phyloP scores from a whole-genome alignment of 345 rosid genomes.

The Brassica rapa region DNA sequence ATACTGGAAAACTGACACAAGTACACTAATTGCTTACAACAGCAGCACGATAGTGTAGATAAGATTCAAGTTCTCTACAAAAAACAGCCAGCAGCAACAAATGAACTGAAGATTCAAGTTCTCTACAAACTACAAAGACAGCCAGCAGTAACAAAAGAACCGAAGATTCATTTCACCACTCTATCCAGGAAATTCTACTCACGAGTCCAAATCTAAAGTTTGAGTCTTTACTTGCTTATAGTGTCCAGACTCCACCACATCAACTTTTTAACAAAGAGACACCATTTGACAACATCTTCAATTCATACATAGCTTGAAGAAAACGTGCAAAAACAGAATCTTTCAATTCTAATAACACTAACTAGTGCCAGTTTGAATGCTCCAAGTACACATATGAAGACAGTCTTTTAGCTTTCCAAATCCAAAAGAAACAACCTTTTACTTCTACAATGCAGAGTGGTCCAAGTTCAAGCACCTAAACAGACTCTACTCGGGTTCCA shows the following conservation, averaged over 20 bases:
- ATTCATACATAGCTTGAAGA: not conserved
- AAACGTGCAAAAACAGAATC: not conserved
- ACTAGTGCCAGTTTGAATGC: not conserved
- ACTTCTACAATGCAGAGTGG: not conserved
- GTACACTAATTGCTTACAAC: not conserved
- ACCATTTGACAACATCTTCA: not conserved
- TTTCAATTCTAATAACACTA: not conserved
- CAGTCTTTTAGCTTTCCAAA: not conserved
- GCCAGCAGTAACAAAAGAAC: not conserved
- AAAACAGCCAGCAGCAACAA: not conserved
- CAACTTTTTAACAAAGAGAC: not conserved
- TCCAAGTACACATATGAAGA: conserved; percentile 1
- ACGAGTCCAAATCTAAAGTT: not conserved
- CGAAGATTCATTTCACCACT: not conserved
- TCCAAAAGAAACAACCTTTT: not conserved
- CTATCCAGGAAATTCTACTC: not conserved
- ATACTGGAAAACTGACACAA: conserved; percentile 34
- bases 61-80: not conserved
- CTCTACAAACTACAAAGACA: not conserved
- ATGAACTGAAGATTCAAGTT: too few relatives aligned
- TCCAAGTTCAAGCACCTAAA: not conserved
- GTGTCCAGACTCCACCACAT: not conserved
- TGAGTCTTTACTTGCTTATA: not conserved
- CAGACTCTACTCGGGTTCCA: not conserved
- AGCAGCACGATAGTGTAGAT: not conserved